Base-by-base conservation (phyloP, 2,329 filamentous ascomycete species). In the Stagonosporopsis chrysanthemi region DNA sequence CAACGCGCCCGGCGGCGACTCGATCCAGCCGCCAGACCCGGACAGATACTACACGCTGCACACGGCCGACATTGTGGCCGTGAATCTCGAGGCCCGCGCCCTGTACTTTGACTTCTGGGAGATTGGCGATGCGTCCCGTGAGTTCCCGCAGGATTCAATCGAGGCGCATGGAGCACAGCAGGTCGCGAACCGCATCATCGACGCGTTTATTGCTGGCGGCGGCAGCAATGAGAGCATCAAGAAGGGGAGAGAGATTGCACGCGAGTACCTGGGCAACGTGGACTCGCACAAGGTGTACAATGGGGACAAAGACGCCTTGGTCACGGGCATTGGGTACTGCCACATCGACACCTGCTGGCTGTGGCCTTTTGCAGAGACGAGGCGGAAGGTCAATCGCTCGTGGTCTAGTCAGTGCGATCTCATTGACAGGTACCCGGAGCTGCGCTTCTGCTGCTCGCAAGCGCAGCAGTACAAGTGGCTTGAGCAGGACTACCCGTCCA, bases 381-480 rank as follows among this genome's bases (percentile, higher is more conserved):
- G 96, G 80, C 90, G 95, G 70, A 99, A 99, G 81, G 90, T 98
- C 28, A 93, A 90, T 19, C 87, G 95, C 42, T 97, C 93, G 9
- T 99, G 95, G 95, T 94, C 92, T 1, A 98, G 92, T 74, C 95
- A 99, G 76, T 97, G 93, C 77, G 90, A 97, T 70, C 81, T 99
- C 68, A 92, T 99, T 84, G 95, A 99, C 60, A 86, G 91, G 31
- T 99, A 98, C 65, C 92, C 93, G 0, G 95, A 99, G 79, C 88
- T 96, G 70, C 88, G 91, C 43, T 99, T 99, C 80, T 88, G 90
- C 50, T 92, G 90, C 71, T 97, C 93, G 0, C 92, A 97, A 74
- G 95, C 94, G 17, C 95, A 99, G 74, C 95, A 99, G 75, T 99
- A 91, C 83, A 97, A 97, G 77, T 99, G 95, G 95, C 83, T 98